phyloP scores from a whole-genome alignment of 805 yeast species.

The Yarrowia divulgata region DNA sequence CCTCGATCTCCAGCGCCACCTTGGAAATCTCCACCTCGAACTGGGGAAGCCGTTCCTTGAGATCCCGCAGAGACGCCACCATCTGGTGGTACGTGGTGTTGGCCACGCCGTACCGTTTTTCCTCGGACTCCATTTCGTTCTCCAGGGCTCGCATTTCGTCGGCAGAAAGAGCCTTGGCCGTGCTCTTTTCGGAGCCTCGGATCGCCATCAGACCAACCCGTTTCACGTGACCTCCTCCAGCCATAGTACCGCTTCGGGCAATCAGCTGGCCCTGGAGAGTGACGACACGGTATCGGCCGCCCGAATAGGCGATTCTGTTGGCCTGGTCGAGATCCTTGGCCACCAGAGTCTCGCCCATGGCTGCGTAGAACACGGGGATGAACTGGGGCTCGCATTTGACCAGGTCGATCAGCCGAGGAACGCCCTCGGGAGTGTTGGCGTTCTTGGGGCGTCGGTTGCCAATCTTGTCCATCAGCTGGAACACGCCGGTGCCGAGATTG shows the following conservation, averaged over 20 bases:
- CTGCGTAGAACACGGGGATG: constrained; percentile 88
- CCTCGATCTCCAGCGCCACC: constrained; percentile 66
- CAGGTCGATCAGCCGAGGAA: constrained; percentile 84
- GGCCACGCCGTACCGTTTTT: constrained; percentile 57
- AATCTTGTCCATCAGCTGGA: constrained; percentile 79
- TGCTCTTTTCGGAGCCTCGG: constrained; percentile 47
- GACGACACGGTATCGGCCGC: constrained; percentile 83
- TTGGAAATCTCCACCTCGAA: constrained; percentile 68
- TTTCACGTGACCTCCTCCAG: constrained; percentile 86
- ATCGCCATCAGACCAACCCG: constrained; percentile 73
- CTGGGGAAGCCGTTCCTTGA: constrained; percentile 74
- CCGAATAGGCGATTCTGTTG: constrained; percentile 84
- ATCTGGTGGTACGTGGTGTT: constrained; percentile 62
- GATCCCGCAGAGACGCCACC: constrained; percentile 62
- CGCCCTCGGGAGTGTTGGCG: constrained; percentile 72
- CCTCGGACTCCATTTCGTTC: constrained; percentile 60
- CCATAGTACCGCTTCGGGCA: constrained; percentile 92
- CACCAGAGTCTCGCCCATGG: constrained; percentile 85
- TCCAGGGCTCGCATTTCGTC: constrained; percentile 65
- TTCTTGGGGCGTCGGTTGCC: constrained; percentile 55
- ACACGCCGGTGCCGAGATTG: constrained; percentile 86
- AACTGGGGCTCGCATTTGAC: constrained; percentile 74
- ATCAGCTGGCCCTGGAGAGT: constrained; percentile 91
- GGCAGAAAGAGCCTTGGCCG: constrained; percentile 56
- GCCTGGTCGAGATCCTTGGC: constrained; percentile 82